phyloP scores from a whole-genome alignment of 179 eudicot species.

The Monotropa hypopitys region DNA sequence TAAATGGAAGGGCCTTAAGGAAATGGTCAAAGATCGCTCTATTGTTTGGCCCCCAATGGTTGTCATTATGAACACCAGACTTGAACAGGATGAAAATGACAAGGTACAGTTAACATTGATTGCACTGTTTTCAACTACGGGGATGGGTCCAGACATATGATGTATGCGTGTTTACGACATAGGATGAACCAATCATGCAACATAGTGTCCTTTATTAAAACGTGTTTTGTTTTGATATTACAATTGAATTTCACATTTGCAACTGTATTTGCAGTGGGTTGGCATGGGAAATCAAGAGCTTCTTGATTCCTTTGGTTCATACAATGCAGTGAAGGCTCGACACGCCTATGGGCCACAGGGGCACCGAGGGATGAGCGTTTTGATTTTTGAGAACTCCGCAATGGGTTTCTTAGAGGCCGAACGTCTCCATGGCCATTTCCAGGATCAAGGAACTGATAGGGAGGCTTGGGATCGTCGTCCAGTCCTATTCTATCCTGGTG shows the following conservation, averaged over 20 bases:
- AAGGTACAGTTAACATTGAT: slow-evolving; percentile 30
- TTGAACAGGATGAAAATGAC: slow-evolving; percentile 54
- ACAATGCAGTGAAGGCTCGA: slow-evolving; percentile 46
- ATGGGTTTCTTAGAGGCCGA: slow-evolving; percentile 68
- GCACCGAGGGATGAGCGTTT: slow-evolving; percentile 64
- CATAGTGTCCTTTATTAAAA: not conserved
- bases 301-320: slow-evolving; percentile 44
- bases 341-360: slow-evolving; percentile 83
- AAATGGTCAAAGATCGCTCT: slow-evolving; percentile 23
- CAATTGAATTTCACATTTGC: slow-evolving; percentile 1
- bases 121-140: not conserved
- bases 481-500: slow-evolving; percentile 45
- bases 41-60: slow-evolving; percentile 87
- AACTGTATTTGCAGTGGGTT: slow-evolving; percentile 35
- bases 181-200: not conserved
- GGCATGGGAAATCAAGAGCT: slow-evolving; percentile 95
- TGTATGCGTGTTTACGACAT: not conserved
- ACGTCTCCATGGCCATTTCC: slow-evolving; percentile 49
- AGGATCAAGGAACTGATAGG: slow-evolving; percentile 43
- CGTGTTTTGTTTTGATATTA: not conserved
- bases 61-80: slow-evolving; percentile 52
- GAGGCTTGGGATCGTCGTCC: slow-evolving; percentile 42
- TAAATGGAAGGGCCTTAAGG: slow-evolving; percentile 31
- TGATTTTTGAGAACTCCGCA: slow-evolving; percentile 64
- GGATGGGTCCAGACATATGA: not conserved